Conservation (phyloP, 179 eudicot genomes). For the Heliamphora pulchella region DNA sequence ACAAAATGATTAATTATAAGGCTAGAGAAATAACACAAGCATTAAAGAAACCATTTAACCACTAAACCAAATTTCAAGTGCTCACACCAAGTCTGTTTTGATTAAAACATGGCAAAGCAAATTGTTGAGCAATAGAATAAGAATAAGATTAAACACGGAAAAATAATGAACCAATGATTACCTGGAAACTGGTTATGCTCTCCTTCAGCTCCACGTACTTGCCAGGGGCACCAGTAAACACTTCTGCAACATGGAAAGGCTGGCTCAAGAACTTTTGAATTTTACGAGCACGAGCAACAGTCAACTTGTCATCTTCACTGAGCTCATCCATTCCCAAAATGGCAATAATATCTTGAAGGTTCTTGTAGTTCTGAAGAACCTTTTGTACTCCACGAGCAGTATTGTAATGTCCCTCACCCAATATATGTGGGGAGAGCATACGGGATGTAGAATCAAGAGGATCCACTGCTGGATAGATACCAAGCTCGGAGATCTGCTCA, state of each 20-base stretch:
- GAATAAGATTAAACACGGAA: not conserved
- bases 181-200: slow-evolving; percentile 92
- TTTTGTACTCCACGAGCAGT: slow-evolving; percentile 98
- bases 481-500: slow-evolving; percentile 87
- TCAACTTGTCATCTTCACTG: slow-evolving; percentile 96
- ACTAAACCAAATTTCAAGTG: not conserved
- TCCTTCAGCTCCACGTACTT: slow-evolving; percentile 97
- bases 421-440: slow-evolving; percentile 96
- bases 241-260: slow-evolving; percentile 68
- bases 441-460: slow-evolving; percentile 98
- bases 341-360: slow-evolving; percentile 98
- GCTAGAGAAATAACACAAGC: not conserved
- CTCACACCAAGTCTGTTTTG: not conserved
- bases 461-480: slow-evolving; percentile 98
- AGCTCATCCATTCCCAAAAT: slow-evolving; percentile 99
- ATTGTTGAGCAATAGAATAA: not conserved
- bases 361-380: slow-evolving; percentile 97
- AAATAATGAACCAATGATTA: slow-evolving; percentile 19
- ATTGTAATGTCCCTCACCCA: slow-evolving; percentile 95
- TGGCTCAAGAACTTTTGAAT: slow-evolving; percentile 69
- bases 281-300: slow-evolving; percentile 98
- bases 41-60: not conserved
- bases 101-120: not conserved
- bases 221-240: slow-evolving; percentile 97
- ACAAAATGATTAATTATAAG: not conserved